phyloP scores from a whole-genome alignment of 768 basidiomycete genomes.

The Rhodotorula babjevae region DNA sequence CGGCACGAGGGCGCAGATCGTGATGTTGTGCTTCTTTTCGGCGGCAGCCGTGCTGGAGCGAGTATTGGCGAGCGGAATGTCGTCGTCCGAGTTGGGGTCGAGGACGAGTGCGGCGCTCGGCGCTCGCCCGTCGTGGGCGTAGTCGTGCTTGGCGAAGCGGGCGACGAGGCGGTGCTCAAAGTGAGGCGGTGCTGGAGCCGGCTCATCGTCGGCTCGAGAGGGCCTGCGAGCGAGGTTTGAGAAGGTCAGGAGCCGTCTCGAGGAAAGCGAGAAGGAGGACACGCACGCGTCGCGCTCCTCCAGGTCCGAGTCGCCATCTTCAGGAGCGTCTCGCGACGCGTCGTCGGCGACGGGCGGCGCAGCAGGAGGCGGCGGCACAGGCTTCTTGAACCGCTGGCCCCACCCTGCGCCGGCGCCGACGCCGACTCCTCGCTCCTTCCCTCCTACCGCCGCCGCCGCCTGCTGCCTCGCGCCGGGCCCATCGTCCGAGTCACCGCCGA shows the following conservation, averaged over 20 bases:
- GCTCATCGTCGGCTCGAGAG: neutral
- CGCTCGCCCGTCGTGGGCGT: neutral
- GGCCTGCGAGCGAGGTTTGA: neutral
- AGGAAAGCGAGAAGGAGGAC: neutral
- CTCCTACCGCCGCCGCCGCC: neutral
- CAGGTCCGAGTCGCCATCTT: no score
- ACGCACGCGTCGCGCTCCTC: neutral
- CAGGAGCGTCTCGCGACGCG: neutral
- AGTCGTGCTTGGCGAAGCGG: constrained; percentile 15
- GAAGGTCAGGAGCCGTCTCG: neutral
- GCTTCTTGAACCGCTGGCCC: constrained; percentile 33
- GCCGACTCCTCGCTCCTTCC: constrained; percentile 13
- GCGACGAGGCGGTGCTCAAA: constrained; percentile 29
- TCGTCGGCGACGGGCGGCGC: neutral
- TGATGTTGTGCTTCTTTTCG: constrained; percentile 13
- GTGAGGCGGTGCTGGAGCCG: neutral
- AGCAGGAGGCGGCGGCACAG: neutral
- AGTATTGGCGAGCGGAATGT: neutral
- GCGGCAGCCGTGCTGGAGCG: no score
- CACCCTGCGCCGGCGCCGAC: constrained; percentile 8
- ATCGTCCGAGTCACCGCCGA: neutral
- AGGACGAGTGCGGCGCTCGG: neutral
- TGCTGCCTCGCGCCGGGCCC: neutral
- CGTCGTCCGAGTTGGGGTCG: constrained; percentile 11
- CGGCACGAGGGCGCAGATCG: constrained; percentile 30